Evolutionary conservation across 2,329 filamentous ascomycete genomes (phyloP).

Genomic region (Immersiporthe knoxdaviesiana): DNA sequence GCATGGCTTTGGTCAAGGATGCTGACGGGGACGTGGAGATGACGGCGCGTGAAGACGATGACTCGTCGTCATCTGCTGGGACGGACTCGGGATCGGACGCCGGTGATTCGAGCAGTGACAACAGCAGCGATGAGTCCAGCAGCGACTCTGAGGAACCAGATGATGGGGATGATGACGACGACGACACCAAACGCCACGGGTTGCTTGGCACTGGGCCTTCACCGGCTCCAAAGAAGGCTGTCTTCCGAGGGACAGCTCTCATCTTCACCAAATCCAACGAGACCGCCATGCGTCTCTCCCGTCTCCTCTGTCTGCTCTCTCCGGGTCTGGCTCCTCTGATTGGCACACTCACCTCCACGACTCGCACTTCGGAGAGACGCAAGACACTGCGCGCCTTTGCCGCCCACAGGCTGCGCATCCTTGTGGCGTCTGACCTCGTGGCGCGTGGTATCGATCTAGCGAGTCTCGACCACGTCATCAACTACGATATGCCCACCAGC

Average conservation of each 20-base stretch:
- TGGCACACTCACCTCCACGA: constrained; percentile 76
- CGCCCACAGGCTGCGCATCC: constrained; percentile 65
- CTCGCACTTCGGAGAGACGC: constrained; percentile 70
- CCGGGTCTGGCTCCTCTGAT: constrained; percentile 60
- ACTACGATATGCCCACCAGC: constrained; percentile 88
- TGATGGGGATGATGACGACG: constrained; percentile 29
- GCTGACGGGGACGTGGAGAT: constrained; percentile 43
- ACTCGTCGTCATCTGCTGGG: constrained; percentile 32
- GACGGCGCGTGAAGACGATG: constrained; percentile 41
- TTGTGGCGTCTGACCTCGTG: constrained; percentile 92
- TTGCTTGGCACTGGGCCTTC: not conserved
- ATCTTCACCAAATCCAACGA: constrained; percentile 94
- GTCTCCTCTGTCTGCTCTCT: constrained; percentile 71
- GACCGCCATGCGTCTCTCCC: constrained; percentile 80
- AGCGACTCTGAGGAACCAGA: constrained; percentile 35
- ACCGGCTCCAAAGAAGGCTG: constrained; percentile 12
- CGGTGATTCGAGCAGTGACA: constrained; percentile 33
- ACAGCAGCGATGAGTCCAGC: constrained; percentile 30
- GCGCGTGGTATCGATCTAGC: constrained; percentile 86
- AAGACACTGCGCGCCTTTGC: constrained; percentile 71
- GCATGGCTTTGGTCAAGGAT: constrained; percentile 44
- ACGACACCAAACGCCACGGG: constrained; percentile 17
- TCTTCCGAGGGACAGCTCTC: constrained; percentile 57
- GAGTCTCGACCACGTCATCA: constrained; percentile 81
- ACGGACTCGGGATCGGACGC: constrained; percentile 43